Evolutionary conservation across 2,329 filamentous ascomycete genomes (phyloP).

Genomic region (Ophiostoma piceae): DNA sequence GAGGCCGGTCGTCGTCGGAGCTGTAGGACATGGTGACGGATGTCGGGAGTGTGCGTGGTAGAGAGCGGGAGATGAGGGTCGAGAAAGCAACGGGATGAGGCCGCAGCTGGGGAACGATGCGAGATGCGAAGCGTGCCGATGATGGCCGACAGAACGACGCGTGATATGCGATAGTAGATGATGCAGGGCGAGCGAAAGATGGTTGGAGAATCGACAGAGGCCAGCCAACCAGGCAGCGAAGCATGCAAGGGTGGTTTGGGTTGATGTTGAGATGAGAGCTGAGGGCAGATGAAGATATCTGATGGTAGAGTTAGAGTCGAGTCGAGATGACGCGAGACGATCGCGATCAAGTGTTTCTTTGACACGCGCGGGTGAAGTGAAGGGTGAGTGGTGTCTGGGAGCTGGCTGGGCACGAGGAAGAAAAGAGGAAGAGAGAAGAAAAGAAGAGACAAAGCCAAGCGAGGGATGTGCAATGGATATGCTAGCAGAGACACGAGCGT

Average conservation of each 20-base stretch:
- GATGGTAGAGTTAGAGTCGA: neutral
- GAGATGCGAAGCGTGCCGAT: neutral
- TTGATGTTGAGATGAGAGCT: neutral
- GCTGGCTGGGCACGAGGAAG: neutral
- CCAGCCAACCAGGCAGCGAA: slow-evolving; percentile 19
- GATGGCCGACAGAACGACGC: neutral
- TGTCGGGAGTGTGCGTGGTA: slow-evolving; percentile 1
- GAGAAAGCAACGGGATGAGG: slow-evolving; percentile 30
- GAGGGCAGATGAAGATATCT: neutral
- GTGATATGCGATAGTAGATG: neutral
- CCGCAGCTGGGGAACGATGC: neutral
- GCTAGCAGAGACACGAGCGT: neutral
- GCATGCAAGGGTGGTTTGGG: slow-evolving; percentile 32
- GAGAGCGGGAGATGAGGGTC: neutral
- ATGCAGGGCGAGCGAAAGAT: neutral
- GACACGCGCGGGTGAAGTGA: neutral
- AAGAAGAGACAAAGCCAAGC: neutral
- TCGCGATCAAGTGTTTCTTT: neutral
- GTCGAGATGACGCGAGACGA: neutral
- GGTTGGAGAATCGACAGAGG: slow-evolving; percentile 11
- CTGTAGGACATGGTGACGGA: slow-evolving; percentile 49
- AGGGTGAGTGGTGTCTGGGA: neutral
- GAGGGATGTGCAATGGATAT: slow-evolving; percentile 3
- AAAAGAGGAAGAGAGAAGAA: neutral
- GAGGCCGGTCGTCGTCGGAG: slow-evolving; percentile 79